Evolutionary conservation across 1,284 basidiomycete genomes (phyloP).

Genomic region (Ganoderma lingzhi): DNA sequence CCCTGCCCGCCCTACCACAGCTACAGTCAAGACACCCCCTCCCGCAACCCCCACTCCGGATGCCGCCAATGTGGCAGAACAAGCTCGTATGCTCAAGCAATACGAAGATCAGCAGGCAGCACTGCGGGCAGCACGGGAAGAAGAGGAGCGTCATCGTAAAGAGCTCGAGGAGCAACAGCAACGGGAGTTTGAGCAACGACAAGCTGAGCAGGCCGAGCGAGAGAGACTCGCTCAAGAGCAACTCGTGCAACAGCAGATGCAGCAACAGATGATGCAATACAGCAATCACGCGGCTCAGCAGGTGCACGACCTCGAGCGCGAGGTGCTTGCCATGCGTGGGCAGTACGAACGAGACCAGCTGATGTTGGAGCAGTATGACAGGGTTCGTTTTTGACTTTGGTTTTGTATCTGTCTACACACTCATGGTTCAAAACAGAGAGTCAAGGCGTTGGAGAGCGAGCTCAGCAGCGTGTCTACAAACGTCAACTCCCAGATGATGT

Average conservation of each 20-base stretch:
- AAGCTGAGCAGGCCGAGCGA: conserved; percentile 88
- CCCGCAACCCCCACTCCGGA: conserved; percentile 78
- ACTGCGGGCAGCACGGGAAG: conserved; percentile 81
- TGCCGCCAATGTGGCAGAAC: conserved; percentile 86
- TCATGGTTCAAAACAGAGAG: conserved; percentile 63
- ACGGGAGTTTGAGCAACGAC: conserved; percentile 91
- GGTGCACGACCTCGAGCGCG: conserved; percentile 85
- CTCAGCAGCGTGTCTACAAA: conserved; percentile 83
- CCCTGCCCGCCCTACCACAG: conserved; percentile 84
- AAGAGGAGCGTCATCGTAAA: conserved; percentile 81
- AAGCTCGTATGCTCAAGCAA: conserved; percentile 94
- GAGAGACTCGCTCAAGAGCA: conserved; percentile 92
- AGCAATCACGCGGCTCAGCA: conserved; percentile 76
- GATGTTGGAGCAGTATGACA: conserved; percentile 97
- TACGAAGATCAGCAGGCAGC: conserved; percentile 96
- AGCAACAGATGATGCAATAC: conserved; percentile 81
- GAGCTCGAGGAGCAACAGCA: conserved; percentile 87
- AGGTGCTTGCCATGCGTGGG: conserved; percentile 92
- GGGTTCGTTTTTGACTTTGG: conserved; percentile 57
- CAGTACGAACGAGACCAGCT: conserved; percentile 99
- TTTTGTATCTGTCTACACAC: background rate
- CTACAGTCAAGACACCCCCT: conserved; percentile 62
- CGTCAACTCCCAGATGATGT: conserved; percentile 86
- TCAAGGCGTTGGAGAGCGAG: conserved; percentile 96
- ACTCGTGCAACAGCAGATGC: conserved; percentile 81